Conservation (phyloP, 768 basidiomycete genomes). For the Neoboletus brunneissimus region DNA sequence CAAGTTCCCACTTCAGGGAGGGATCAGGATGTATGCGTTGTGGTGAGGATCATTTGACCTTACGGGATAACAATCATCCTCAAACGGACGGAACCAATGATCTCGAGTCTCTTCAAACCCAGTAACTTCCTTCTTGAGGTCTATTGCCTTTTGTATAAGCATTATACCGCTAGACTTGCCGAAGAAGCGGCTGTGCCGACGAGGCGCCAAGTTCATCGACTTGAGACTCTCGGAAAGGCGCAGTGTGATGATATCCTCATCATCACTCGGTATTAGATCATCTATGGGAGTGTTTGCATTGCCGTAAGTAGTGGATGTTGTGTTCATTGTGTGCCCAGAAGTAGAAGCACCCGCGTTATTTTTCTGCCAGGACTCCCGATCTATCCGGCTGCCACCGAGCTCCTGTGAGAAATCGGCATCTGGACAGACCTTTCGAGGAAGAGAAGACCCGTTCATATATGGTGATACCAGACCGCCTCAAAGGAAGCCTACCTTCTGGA, state of each 20-base stretch:
- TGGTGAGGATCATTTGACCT: constrained; percentile 13
- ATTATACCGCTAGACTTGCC: constrained; percentile 43
- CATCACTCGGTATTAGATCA: constrained; percentile 27
- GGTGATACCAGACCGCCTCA: background rate
- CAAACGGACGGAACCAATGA: background rate
- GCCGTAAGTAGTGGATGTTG: constrained; percentile 10
- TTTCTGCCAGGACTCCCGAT: constrained; percentile 37
- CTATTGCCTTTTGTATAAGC: constrained; percentile 47
- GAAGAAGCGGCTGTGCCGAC: constrained; percentile 28
- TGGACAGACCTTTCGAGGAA: constrained; percentile 54
- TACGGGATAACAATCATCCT: constrained; percentile 20
- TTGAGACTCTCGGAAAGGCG: constrained; percentile 26
- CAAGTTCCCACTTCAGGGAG: constrained; percentile 28
- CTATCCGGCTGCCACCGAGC: constrained; percentile 43
- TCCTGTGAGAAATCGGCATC: constrained; percentile 61
- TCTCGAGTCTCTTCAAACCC: constrained; percentile 32
- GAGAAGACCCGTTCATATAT: background rate
- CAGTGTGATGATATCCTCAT: constrained; percentile 24
- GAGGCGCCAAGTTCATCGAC: constrained; percentile 16
- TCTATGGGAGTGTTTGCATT: constrained; percentile 10
- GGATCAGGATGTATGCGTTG: background rate
- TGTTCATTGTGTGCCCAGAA: constrained; percentile 12
- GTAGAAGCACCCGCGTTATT: constrained; percentile 9
- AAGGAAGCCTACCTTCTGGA: constrained; percentile 44
- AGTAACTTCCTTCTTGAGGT: constrained; percentile 55